These are phyloP conservation scores for Litchi chinensis DNA, from an alignment of 345 rosid species.

Conservation along the genomic window DNA sequence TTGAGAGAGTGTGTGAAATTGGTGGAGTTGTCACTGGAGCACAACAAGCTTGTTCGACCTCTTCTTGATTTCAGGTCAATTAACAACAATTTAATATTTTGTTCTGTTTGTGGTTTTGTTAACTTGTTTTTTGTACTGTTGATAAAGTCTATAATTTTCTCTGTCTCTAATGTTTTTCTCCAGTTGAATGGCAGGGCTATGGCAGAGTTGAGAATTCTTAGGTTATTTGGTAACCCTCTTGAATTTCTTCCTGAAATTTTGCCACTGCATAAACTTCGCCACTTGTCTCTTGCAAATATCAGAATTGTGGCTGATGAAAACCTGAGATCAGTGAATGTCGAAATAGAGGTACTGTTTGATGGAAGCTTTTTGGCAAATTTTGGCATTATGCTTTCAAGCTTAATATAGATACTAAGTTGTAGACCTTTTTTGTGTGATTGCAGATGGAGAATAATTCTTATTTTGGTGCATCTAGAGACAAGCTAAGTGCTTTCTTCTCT, in stretches of 20 bases:
- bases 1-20: conserved; percentile 83
- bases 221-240: conserved; percentile 95
- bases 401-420: not conserved
- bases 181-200: conserved; percentile 77
- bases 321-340: conserved; percentile 84
- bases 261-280: conserved; percentile 86
- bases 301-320: conserved; percentile 91
- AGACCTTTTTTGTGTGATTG: conserved; percentile 30
- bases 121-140: conserved; percentile 19
- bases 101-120: conserved; percentile 16
- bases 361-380: not conserved
- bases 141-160: conserved; percentile 18
- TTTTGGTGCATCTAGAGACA: conserved; percentile 92
- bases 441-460: conserved; percentile 94
- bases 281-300: conserved; percentile 89
- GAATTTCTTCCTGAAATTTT: conserved; percentile 98
- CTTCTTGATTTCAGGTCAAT: conserved; percentile 98
- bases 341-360: conserved; percentile 69
- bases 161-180: conserved; percentile 41
- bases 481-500: conserved; percentile 96
- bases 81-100: conserved; percentile 22
- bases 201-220: conserved; percentile 79
- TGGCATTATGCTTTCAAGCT: not conserved
- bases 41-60: conserved; percentile 93
- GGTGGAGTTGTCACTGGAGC: conserved; percentile 88